Base-by-base conservation (phyloP, 176 grass and related monocot species). In the Cenchrus americanus region DNA sequence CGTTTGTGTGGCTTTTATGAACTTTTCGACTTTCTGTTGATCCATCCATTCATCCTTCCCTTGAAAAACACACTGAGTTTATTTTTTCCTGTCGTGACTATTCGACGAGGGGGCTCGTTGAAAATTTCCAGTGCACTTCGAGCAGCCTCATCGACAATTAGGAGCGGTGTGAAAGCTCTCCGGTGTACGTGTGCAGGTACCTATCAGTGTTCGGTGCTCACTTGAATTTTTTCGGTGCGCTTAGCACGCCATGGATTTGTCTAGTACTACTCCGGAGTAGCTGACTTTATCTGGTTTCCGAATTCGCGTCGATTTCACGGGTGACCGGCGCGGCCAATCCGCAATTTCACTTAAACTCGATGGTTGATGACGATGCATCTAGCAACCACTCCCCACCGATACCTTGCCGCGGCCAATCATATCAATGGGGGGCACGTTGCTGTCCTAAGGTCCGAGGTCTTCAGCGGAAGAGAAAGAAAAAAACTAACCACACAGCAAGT, bases 131-230 rank as follows among this genome's bases (percentile, higher is more conserved):
- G 7, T 57, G 54, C 17, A n/a, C 1, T 58, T n/a, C n/a, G 8
- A 60, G n/a, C 19, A 24, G 58, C 58, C 21, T 24, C n/a, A n/a
- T 60, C 24, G 58, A 60, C 58, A 22, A 22, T 60, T 37, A 37
- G 2, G 34, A 37, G 34, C 5, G 2, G 7, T 6, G 23, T 30
- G 27, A 30, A 30, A 30, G 27, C 27, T 30, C 27, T 30, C 27
- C 27, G 27, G 27, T 30, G 27, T 22, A 10, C 55, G 0, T 15
- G 5, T 5, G n/a, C 5, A 8, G 0, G 34, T 57, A 57, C 30
- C 48, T 67, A n/a, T 76, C 82, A 14, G 49, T 46, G 51, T 76
- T 52, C 13, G 48, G 71, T 84, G 49, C n/a, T 19, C 17, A 1
- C 21, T 44, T 67, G 10, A 46, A 46, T 52, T 26, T 64, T 64